These are phyloP conservation scores for Phoma sp. DNA, from an alignment of 2,329 filamentous ascomycete species.

Conservation along the genomic window DNA sequence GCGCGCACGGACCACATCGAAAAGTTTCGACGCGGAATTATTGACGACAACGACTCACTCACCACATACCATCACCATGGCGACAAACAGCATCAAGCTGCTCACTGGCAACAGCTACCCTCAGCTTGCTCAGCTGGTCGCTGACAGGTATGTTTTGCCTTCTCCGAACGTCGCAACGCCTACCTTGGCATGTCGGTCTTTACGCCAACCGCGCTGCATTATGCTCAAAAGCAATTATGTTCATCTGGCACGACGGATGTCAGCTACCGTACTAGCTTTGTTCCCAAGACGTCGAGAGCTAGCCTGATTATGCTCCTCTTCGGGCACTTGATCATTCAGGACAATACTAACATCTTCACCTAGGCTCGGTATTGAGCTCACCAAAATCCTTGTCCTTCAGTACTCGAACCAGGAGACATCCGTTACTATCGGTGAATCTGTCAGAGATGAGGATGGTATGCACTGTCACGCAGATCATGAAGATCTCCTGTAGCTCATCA, in stretches of 20 bases:
- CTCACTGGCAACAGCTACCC: conserved; percentile 79
- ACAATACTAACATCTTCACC: conserved; percentile 27
- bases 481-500: conserved; percentile 30
- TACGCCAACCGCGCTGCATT: not conserved
- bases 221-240: conserved; percentile 1
- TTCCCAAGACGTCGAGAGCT: conserved; percentile 46
- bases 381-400: conserved; percentile 80
- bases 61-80: conserved; percentile 58
- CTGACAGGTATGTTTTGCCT: conserved; percentile 63
- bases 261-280: not conserved
- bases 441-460: conserved; percentile 91
- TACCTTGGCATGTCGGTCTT: conserved; percentile 18
- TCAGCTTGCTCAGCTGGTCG: conserved; percentile 73
- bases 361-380: conserved; percentile 78
- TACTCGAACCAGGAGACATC: conserved; percentile 89
- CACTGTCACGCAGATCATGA: conserved; percentile 12
- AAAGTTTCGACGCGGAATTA: conserved; percentile 26
- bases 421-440: conserved; percentile 94
- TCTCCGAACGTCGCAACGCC: conserved; percentile 6
- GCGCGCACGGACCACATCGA: conserved; percentile 28
- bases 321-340: conserved; percentile 54
- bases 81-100: conserved; percentile 77
- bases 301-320: conserved; percentile 70
- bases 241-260: not conserved
- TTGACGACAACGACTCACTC: conserved; percentile 23